These are phyloP conservation scores for Euphorbia pulcherrima DNA, from an alignment of 345 rosid species.

Conservation along the genomic window DNA sequence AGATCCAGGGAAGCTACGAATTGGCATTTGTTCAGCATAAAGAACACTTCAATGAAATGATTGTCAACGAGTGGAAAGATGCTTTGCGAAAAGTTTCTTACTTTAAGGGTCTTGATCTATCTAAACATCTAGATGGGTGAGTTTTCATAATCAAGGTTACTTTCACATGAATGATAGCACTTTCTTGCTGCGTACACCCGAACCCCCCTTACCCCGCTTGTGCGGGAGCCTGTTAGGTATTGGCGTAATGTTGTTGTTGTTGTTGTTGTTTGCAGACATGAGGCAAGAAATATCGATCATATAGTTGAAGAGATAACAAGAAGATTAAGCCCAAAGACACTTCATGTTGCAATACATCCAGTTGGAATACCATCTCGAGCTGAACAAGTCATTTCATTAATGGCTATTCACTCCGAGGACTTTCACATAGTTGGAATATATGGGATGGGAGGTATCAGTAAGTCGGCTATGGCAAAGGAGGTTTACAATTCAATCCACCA, in stretches of 20 bases:
- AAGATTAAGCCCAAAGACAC: not conserved
- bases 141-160: no score
- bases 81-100: constrained; percentile 4
- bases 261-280: not conserved
- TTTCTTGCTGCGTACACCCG: no score
- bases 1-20: not conserved
- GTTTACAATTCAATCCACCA: constrained; percentile 8
- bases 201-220: no score
- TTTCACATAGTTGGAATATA: constrained; percentile 18
- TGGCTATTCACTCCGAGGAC: not conserved
- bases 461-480: constrained; percentile 16
- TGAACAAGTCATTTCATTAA: constrained; percentile 1
- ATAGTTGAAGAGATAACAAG: constrained; percentile 6
- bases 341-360: constrained; percentile 2
- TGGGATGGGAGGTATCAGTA: constrained; percentile 27
- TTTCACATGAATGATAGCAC: no score
- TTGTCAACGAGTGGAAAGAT: constrained; percentile 7
- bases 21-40: constrained; percentile 1
- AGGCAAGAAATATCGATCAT: not conserved
- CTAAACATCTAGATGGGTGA: constrained; percentile 8
- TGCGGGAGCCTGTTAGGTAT: no score
- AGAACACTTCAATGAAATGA: not conserved
- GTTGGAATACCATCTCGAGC: constrained; percentile 7
- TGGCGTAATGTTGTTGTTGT: no score
- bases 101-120: not conserved